Evolutionary conservation across 1,284 basidiomycete species (phyloP), one percentile per base, ranked within the genome.

Genomic region (Coniferiporia sulphurascens): DNA sequence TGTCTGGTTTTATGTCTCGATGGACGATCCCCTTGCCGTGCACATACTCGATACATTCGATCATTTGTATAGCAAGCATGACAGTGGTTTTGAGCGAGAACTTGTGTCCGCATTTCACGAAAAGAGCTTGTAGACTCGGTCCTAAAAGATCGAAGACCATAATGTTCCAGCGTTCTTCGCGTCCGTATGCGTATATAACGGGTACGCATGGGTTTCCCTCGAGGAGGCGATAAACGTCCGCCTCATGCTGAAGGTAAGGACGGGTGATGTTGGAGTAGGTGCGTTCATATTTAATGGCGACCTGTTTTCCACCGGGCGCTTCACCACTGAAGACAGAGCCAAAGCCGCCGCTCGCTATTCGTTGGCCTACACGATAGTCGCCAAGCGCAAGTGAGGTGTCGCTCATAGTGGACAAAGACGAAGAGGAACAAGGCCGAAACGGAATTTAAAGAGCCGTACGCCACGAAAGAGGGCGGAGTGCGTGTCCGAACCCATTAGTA

Each of bases 141-240:
- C 95, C 95, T 56, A 98, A 84, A 48, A 97, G 82, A 78, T 97
- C 95, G 69, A 97, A 87, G 67, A 97, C 91, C 92, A 98, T 93
- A 66, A 95, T 93, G 68, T 97, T 95, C 78, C 94, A 96, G 76
- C 95, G 93, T 66, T 93, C 95, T 70, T 95, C 90, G 67, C 86
- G 90, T 34, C 95, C 95, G 49, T 89, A 95, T 87, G 93, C 96
- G 77, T 94, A 84, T 60, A 97, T 91, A 79, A 93, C 95, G 1
- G 95, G 95, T 1, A 98, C 91, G 52, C 94, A 94, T 48, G 92
- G 89, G 57, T 91, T 93, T 54, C 95, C 95, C 74, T 91, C 91
- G 60, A 98, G 85, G 1, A 91, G 91, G 79, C 93, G 92, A 82
- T 93, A 93, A 36, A 93, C 89, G 72, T 91, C 91, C 51, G 84